Evolutionary conservation across 345 rosid genomes (phyloP).

Genomic region (Clausena lansium): DNA sequence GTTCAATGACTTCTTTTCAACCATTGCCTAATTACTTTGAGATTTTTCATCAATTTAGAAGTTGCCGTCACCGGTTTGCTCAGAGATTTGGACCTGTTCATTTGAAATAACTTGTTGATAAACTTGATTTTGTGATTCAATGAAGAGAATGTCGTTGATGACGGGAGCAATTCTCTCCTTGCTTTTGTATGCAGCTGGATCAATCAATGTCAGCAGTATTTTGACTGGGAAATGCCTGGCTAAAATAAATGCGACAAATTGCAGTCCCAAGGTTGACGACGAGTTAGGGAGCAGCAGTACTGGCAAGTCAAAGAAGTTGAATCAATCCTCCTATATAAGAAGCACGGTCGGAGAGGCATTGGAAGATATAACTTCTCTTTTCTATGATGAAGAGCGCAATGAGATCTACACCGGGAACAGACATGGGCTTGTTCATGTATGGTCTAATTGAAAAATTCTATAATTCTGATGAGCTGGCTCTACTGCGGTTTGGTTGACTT

Average conservation of each 20-base stretch:
- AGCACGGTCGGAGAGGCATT: constrained; percentile 72
- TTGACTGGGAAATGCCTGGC: constrained; percentile 95
- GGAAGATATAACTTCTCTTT: constrained; percentile 90
- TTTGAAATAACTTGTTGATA: constrained; percentile 2
- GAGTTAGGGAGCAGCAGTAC: constrained; percentile 37
- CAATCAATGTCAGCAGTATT: constrained; percentile 89
- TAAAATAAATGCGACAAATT: constrained; percentile 66
- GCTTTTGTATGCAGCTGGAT: constrained; percentile 60
- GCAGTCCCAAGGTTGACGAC: constrained; percentile 44
- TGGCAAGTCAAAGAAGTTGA: constrained; percentile 31
- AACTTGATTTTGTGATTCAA: background rate
- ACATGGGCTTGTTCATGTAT: constrained; percentile 79
- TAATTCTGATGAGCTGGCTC: background rate
- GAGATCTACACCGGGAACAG: constrained; percentile 92
- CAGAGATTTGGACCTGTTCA: background rate
- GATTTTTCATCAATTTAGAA: background rate
- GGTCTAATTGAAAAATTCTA: constrained; percentile 66
- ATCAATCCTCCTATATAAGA: constrained; percentile 32
- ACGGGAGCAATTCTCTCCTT: background rate
- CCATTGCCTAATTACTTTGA: no score
- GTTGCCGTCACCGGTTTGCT: background rate
- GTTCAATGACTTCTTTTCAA: background rate
- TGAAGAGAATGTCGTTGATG: background rate
- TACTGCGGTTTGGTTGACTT: background rate
- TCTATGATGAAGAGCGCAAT: constrained; percentile 89